Evolutionary conservation across 2,329 filamentous ascomycete genomes (phyloP), one percentile per base, ranked within the genome.

Genomic region (Aspergillus puulaauensis): DNA sequence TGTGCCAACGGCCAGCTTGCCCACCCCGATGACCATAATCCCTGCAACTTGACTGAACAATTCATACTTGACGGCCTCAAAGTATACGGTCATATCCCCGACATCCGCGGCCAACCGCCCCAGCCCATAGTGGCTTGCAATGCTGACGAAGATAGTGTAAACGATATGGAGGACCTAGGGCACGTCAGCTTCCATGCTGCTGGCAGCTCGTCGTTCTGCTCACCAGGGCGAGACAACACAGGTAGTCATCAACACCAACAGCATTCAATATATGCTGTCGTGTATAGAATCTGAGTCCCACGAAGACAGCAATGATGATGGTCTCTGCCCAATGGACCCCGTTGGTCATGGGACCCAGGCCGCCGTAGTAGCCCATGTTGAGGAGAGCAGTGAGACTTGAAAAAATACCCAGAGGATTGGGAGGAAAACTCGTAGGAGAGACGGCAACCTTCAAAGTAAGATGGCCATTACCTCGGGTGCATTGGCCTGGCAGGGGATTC

Each of bases 41-140:
- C 63, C 64, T 9, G 64, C 63, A 1, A 65, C 61, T 19, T 66
- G 64, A 35, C 62, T 62, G 49, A 66, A 65, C 1, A 67, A 15
- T 48, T 67, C 65, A 41, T 66, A 67, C 27, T 64, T 66, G 15
- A 64, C 57, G 6, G 65, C 65, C 6, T 58, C 63, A 37, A 59
- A 61, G 40, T 67, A 67, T 33, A 47, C 60, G 3, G 17, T 44
- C 24, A 59, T 50, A 51, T 66, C 47, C 2, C 63, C 64, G 14
- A 67, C 57, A 27, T 60, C 58, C 1, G 52, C 65, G 43, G 1
- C 61, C 0, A 50, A 21, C 1, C 47, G 35, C 0, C 47, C 65
- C 6, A 67, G 52, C 1, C 65, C 65, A 19, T 65, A 67, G 53
- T 33, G 21, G 8, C 49, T 62, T 19, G 46, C 56, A 11, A 60